Evolutionary conservation across 1,139 yeast species (phyloP).

Genomic region (Lodderomyces beijingensis): DNA sequence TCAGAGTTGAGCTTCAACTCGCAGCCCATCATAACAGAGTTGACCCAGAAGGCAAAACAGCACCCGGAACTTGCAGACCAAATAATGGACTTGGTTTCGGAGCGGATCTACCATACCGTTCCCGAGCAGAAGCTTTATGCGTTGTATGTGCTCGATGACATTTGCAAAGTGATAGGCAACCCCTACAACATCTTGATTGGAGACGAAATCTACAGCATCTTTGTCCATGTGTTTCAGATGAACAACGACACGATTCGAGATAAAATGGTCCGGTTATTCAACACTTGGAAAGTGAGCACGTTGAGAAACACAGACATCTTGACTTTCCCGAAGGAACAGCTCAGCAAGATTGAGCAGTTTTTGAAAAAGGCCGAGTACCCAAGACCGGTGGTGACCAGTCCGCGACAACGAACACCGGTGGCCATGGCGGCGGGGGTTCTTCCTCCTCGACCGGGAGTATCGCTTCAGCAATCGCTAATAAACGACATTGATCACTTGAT

Average conservation of each 20-base stretch:
- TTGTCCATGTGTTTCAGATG: conserved; percentile 71
- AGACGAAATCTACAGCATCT: conserved; percentile 59
- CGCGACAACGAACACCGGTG: background rate
- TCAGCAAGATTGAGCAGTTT: conserved; percentile 71
- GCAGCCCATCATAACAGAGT: conserved; percentile 78
- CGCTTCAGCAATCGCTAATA: conserved; percentile 25
- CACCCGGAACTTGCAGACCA: conserved; percentile 72
- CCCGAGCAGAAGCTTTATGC: conserved; percentile 84
- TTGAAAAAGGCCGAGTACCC: conserved; percentile 43
- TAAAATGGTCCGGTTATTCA: conserved; percentile 71
- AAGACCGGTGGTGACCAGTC: background rate
- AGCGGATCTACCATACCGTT: conserved; percentile 48
- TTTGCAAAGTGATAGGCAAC: conserved; percentile 83
- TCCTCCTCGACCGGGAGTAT: conserved; percentile 6
- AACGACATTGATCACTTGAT: conserved; percentile 42
- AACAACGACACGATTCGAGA: conserved; percentile 73
- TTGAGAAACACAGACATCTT: conserved; percentile 60
- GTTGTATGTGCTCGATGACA: conserved; percentile 84
- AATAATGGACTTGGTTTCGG: conserved; percentile 68
- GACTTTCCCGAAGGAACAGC: conserved; percentile 66
- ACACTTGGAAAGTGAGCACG: conserved; percentile 70
- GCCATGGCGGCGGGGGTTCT: background rate
- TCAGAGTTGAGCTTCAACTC: conserved; percentile 83
- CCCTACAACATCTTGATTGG: conserved; percentile 81
- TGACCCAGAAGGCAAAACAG: conserved; percentile 87